Conservation (phyloP, 352 stramenopile species). For the Phytophthora capsici region DNA sequence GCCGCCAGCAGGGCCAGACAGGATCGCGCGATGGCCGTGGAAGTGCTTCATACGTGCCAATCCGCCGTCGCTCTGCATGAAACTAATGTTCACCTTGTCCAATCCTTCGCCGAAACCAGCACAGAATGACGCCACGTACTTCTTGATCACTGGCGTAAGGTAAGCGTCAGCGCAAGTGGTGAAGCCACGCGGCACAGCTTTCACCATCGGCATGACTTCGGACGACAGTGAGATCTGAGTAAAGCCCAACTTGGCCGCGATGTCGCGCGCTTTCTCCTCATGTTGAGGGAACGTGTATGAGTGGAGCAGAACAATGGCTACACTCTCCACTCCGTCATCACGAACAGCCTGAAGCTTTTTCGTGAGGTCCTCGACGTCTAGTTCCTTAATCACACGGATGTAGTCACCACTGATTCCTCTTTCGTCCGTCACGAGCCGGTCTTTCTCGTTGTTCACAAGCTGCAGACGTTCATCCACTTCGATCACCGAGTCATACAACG, state of each 20-base stretch:
- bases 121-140: slow-evolving; percentile 96
- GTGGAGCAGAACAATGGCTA: slow-evolving; percentile 96
- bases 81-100: slow-evolving; percentile 92
- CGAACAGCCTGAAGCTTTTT: slow-evolving; percentile 83
- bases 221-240: slow-evolving; percentile 92
- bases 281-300: slow-evolving; percentile 97
- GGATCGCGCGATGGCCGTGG: slow-evolving; percentile 92
- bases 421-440: slow-evolving; percentile 61
- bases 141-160: slow-evolving; percentile 98
- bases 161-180: slow-evolving; percentile 98
- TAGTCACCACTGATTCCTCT: slow-evolving; percentile 91
- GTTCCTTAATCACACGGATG: slow-evolving; percentile 80
- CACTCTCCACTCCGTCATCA: slow-evolving; percentile 90
- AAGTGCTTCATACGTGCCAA: slow-evolving; percentile 96
- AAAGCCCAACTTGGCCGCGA: slow-evolving; percentile 95
- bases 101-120: slow-evolving; percentile 95
- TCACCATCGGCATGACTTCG: slow-evolving; percentile 98
- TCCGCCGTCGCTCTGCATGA: slow-evolving; percentile 99
- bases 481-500: slow-evolving; percentile 97
- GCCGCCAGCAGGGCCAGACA: slow-evolving; percentile 94
- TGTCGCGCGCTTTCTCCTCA: slow-evolving; percentile 88
- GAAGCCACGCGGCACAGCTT: slow-evolving; percentile 96
- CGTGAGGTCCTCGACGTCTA: slow-evolving; percentile 84
- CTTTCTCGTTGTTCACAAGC: slow-evolving; percentile 78
- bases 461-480: slow-evolving; percentile 98